phyloP scores from a whole-genome alignment of 2,329 filamentous ascomycete genomes.

The Rhexocercosporidium sp. region DNA sequence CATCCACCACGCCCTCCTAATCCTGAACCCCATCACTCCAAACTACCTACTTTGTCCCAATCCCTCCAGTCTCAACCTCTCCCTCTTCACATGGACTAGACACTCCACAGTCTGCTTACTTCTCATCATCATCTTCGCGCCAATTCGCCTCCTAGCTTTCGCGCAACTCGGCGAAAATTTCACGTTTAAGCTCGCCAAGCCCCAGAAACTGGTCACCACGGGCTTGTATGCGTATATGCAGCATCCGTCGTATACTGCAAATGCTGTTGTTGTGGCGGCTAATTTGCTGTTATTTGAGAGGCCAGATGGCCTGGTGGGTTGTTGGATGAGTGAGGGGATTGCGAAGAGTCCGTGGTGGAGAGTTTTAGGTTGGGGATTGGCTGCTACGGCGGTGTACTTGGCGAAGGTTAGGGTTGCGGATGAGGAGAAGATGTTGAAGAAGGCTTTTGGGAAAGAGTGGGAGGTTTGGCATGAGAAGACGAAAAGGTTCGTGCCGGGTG shows the following conservation, averaged over 20 bases:
- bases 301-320: slow-evolving; percentile 47
- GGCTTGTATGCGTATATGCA: slow-evolving; percentile 78
- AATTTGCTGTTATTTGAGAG: slow-evolving; percentile 45
- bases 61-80: slow-evolving; percentile 11
- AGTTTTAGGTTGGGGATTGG: slow-evolving; percentile 23
- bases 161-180: slow-evolving; percentile 55
- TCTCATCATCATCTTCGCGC: slow-evolving; percentile 34
- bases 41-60: slow-evolving; percentile 19
- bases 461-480: slow-evolving; percentile 54
- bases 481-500: slow-evolving; percentile 53
- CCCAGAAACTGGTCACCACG: slow-evolving; percentile 74
- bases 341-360: slow-evolving; percentile 17
- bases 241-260: slow-evolving; percentile 78
- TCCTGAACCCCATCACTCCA: slow-evolving; percentile 10
- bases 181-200: slow-evolving; percentile 56
- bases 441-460: slow-evolving; percentile 54
- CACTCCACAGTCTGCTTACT: slow-evolving; percentile 28
- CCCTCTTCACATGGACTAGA: slow-evolving; percentile 39
- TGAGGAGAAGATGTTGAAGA: slow-evolving; percentile 54
- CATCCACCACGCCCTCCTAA: slow-evolving; percentile 16
- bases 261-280: slow-evolving; percentile 44
- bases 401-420: slow-evolving; percentile 41
- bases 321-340: slow-evolving; percentile 43
- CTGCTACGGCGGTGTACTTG: slow-evolving; percentile 45
- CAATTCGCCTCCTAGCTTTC: slow-evolving; percentile 48